Evolutionary conservation across 306 rosid genomes (phyloP).

Genomic region (Pyrus betulifolia): DNA sequence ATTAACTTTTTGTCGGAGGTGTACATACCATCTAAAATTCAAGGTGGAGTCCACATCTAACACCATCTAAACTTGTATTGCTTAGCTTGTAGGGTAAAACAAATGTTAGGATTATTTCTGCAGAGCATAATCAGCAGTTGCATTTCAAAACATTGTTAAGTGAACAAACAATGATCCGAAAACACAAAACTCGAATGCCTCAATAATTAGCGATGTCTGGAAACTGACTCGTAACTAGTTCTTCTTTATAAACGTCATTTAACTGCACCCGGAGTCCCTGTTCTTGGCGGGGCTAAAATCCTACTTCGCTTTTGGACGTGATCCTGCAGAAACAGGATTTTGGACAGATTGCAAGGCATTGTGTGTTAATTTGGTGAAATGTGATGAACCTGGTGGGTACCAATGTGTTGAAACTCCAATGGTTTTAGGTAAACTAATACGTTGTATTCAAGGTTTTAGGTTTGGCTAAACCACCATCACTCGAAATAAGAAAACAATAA

Average conservation of each 20-base stretch:
- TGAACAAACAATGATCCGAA: background rate
- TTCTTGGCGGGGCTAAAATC: background rate
- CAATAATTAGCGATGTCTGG: background rate
- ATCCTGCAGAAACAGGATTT: background rate
- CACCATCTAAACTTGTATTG: conserved; percentile 2
- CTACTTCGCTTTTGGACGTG: background rate
- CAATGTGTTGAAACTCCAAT: no score
- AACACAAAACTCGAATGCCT: background rate
- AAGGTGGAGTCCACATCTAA: conserved; percentile 31
- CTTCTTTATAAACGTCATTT: background rate
- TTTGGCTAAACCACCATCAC: no score
- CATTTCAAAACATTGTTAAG: background rate
- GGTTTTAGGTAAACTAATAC: no score
- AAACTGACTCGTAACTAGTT: no score
- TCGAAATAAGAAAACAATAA: no score
- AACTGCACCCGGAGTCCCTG: background rate
- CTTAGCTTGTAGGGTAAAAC: background rate
- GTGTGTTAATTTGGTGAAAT: background rate
- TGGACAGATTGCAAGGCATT: background rate
- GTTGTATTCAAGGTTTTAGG: no score
- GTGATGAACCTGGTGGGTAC: background rate
- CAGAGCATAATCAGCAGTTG: background rate
- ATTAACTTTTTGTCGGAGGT: conserved; percentile 63
- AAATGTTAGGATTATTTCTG: background rate
- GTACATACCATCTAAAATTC: conserved; percentile 75